phyloP scores from a whole-genome alignment of 2,329 filamentous ascomycete genomes.

The Chrysoporthe cubensis region DNA sequence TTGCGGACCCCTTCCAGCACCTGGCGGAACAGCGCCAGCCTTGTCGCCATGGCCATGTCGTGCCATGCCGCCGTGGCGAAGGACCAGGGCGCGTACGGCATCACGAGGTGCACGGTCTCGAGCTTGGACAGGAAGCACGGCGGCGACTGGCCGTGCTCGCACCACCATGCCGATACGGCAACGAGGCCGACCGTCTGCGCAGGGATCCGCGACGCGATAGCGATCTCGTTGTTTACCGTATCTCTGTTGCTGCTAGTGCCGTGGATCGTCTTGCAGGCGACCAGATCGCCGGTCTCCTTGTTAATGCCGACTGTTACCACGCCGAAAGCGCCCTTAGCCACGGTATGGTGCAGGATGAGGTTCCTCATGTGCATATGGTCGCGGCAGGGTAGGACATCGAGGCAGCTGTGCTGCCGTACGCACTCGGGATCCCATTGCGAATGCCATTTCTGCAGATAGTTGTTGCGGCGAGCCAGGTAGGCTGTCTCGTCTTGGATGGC shows the following conservation, averaged over 20 bases:
- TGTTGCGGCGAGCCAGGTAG: neutral
- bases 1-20: slow-evolving; percentile 26
- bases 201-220: neutral
- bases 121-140: slow-evolving; percentile 8
- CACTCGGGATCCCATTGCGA: neutral
- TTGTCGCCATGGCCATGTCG: slow-evolving; percentile 1
- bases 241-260: neutral
- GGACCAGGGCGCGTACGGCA: slow-evolving; percentile 25
- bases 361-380: slow-evolving; percentile 5
- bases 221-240: neutral
- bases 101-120: slow-evolving; percentile 21
- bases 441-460: slow-evolving; percentile 5
- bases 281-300: slow-evolving; percentile 14
- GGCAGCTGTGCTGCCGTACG: neutral
- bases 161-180: neutral
- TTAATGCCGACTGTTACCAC: slow-evolving; percentile 25
- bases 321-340: slow-evolving; percentile 26
- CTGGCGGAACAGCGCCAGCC: slow-evolving; percentile 25
- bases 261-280: slow-evolving; percentile 27
- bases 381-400: neutral
- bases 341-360: slow-evolving; percentile 24
- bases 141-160: slow-evolving; percentile 6
- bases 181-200: neutral
- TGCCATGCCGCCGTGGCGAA: slow-evolving; percentile 22
- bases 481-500: neutral